Evolutionary conservation across 495 filamentous ascomycete species (phyloP).

Genomic region (Thermochaetoides thermophila): DNA sequence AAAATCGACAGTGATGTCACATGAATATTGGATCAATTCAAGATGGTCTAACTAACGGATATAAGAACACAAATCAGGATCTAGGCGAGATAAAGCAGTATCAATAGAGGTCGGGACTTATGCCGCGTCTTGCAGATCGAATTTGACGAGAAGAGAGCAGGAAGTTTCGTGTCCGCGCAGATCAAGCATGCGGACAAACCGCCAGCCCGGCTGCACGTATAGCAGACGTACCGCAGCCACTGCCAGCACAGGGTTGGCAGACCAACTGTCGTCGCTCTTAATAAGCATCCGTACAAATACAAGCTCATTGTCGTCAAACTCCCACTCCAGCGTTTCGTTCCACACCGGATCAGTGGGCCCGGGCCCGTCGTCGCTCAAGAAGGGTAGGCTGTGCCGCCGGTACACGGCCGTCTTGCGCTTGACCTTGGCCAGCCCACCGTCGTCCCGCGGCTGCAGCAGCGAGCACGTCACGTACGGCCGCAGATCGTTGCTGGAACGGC

Average conservation of each 20-base stretch:
- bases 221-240: constrained; percentile 31
- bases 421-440: constrained; percentile 17
- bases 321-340: constrained; percentile 39
- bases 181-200: constrained; percentile 39
- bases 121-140: constrained; percentile 24
- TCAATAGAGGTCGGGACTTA: not conserved
- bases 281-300: constrained; percentile 37
- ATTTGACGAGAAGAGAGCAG: constrained; percentile 35
- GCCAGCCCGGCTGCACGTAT: constrained; percentile 35
- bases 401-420: constrained; percentile 39
- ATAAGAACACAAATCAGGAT: too few relatives aligned
- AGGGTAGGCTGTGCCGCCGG: constrained; percentile 21
- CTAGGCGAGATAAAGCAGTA: too few relatives aligned
- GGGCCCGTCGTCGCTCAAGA: constrained; percentile 22
- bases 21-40: too few relatives aligned
- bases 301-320: constrained; percentile 39
- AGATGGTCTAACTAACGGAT: too few relatives aligned
- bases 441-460: constrained; percentile 25
- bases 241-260: constrained; percentile 33
- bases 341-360: constrained; percentile 32
- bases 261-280: constrained; percentile 38
- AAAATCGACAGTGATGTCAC: too few relatives aligned
- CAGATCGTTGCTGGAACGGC: constrained; percentile 21
- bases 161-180: constrained; percentile 36
- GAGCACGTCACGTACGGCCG: constrained; percentile 41